Percentiles rank a stretch among this genome's conserved stretches.
These are phyloP conservation scores for Fusarium concolor DNA, from an alignment of 2,329 filamentous ascomycete genomes.

Conservation along the genomic window DNA sequence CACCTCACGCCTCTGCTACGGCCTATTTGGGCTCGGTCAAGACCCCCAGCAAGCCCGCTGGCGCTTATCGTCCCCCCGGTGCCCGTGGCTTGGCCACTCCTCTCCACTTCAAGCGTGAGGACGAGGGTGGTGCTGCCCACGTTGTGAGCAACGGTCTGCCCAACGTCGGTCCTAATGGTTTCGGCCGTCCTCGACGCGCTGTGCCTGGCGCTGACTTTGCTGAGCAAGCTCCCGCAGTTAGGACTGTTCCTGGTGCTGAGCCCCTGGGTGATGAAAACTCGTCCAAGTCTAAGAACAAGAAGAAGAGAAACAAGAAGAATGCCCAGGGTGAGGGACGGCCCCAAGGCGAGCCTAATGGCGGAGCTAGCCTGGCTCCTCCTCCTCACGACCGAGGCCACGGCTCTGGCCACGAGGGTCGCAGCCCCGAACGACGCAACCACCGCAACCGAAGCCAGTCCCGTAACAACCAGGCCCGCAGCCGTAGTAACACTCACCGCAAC, in stretches of 20 bases:
- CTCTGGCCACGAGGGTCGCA: conserved; percentile 66
- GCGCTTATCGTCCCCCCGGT: conserved; percentile 94
- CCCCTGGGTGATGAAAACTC: conserved; percentile 76
- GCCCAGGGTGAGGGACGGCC: conserved; percentile 78
- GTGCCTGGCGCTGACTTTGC: conserved; percentile 88
- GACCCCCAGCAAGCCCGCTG: conserved; percentile 96
- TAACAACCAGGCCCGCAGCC: conserved; percentile 61
- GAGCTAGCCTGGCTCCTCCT: conserved; percentile 62
- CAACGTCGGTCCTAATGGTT: conserved; percentile 80
- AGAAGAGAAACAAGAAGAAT: conserved; percentile 93
- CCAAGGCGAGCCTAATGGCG: conserved; percentile 57
- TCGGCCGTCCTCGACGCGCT: conserved; percentile 78
- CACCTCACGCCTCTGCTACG: conserved; percentile 83
- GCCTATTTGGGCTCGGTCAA: conserved; percentile 88
- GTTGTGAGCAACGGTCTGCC: conserved; percentile 81
- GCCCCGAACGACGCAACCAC: conserved; percentile 71
- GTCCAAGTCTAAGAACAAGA: conserved; percentile 96
- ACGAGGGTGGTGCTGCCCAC: conserved; percentile 93
- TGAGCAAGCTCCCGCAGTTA: conserved; percentile 74
- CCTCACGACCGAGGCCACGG: conserved; percentile 52
- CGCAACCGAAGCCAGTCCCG: conserved; percentile 65
- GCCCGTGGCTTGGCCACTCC: conserved; percentile 90
- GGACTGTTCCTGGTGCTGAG: conserved; percentile 73
- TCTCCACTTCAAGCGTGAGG: conserved; percentile 95
- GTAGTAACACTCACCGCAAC: conserved; percentile 61